Base-by-base conservation (phyloP, 257 asterid species). In the Scutellaria baicalensis region DNA sequence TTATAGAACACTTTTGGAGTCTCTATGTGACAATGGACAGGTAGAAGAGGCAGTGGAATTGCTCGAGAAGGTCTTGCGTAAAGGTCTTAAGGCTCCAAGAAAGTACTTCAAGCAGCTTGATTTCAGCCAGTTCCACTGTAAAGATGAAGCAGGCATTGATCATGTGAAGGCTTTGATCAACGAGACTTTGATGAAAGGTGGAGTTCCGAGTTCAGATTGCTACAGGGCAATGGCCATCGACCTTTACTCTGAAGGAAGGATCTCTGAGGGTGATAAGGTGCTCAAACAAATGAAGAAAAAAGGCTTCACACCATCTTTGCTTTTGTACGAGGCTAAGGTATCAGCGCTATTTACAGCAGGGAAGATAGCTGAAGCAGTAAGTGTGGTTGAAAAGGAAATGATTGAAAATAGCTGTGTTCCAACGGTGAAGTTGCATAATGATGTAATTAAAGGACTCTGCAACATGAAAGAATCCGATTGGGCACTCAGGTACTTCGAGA, bases 1-100 rank as follows among this genome's bases (percentile, higher is more conserved):
- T 21, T 91, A 91, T 59, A 78, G 95, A 77, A 83, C 75, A 48
- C 83, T 93, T 9, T 78, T 91, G 73, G 92, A 91, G 82, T 79
- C 96, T 27, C 62, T 93, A 33, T 91, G 96, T 73, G 99, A 93
- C 16, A 82, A 86, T 9, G 94, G 90, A 40, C 86, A 81, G 64
- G 76, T 84, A 5, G 84, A 89, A 0, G 94, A 91, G 75, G 97
- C 97, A 42, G 75, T 78, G 17, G 84, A 84, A 68, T 58, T 93
- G 57, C 99, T 91, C 8, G 79, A 79, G 49, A 84, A 83, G 76
- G 87, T 91, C 59, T 73, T 93, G 80, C 82, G 76, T 8, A 93
- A 90, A 82, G 98, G 97, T 71, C 92, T 90, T 1, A 87, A 78
- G 83, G 87, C 91, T 75, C 96, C 95, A 3, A 88, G 76, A 70